These are phyloP conservation scores for Maudiozyma barnettii DNA, from an alignment of 805 yeast genomes.

Conservation along the genomic window DNA sequence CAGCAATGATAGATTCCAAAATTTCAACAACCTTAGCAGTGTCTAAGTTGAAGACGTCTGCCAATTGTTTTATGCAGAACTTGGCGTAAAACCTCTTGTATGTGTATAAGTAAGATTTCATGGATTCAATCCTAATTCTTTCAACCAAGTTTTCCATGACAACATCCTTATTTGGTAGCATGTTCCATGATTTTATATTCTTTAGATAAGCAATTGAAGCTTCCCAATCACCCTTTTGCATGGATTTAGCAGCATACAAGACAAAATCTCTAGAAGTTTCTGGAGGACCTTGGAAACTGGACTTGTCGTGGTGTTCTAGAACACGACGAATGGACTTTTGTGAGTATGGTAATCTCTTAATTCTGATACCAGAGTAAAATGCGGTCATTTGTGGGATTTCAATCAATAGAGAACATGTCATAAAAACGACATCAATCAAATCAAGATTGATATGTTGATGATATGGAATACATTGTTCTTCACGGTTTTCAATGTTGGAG, in stretches of 20 bases:
- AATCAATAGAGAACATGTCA: slow-evolving; percentile 78
- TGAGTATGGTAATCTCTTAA: slow-evolving; percentile 46
- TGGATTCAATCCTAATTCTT: slow-evolving; percentile 80
- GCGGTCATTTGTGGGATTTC: slow-evolving; percentile 90
- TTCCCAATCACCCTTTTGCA: slow-evolving; percentile 86
- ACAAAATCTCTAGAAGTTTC: slow-evolving; percentile 91
- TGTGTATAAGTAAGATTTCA: slow-evolving; percentile 85
- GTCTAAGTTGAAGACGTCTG: slow-evolving; percentile 56
- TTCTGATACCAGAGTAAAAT: slow-evolving; percentile 46
- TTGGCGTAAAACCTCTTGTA: slow-evolving; percentile 69
- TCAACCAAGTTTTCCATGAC: slow-evolving; percentile 63
- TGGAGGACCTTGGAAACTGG: slow-evolving; percentile 94
- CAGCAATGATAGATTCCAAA: slow-evolving; percentile 65
- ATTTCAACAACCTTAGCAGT: slow-evolving; percentile 48
- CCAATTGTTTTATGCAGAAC: slow-evolving; percentile 57
- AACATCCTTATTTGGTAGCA: slow-evolving; percentile 59
- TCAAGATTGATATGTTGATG: slow-evolving; percentile 97
- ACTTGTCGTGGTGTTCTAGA: slow-evolving; percentile 87
- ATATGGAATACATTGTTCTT: slow-evolving; percentile 82
- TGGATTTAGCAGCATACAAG: slow-evolving; percentile 81
- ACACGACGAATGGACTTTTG: slow-evolving; percentile 84
- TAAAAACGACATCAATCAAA: slow-evolving; percentile 85
- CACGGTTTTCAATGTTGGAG: slow-evolving; percentile 23
- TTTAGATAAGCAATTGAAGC: slow-evolving; percentile 57
- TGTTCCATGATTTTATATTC: slow-evolving; percentile 64